Evolutionary conservation across 805 yeast genomes (phyloP).

Genomic region (Wickerhamomyces chambardii): DNA sequence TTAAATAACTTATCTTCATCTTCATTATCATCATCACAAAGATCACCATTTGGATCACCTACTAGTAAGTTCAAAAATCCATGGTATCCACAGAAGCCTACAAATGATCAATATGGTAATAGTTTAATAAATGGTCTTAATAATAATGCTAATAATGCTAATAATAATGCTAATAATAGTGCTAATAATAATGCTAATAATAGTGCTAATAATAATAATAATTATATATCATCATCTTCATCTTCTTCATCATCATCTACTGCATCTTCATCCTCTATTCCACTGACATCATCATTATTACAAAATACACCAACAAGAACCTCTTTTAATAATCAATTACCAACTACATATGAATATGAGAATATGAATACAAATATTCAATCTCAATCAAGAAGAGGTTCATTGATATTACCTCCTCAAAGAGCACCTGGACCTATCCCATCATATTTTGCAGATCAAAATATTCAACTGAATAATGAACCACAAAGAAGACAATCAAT

Average conservation of each 20-base stretch:
- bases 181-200: constrained; percentile 1
- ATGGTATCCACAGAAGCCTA: constrained; percentile 14
- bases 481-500: constrained; percentile 27
- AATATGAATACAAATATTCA: constrained; percentile 8
- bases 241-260: constrained; percentile 1
- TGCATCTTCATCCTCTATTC: neutral
- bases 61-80: constrained; percentile 19
- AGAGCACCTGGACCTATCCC: constrained; percentile 35
- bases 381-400: constrained; percentile 12
- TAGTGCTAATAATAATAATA: neutral
- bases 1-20: neutral
- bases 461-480: constrained; percentile 16
- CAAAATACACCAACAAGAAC: constrained; percentile 12
- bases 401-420: constrained; percentile 30
- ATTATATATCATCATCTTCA: neutral
- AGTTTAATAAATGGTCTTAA: no score
- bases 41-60: constrained; percentile 19
- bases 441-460: constrained; percentile 21
- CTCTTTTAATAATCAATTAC: constrained; percentile 26
- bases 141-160: no score
- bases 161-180: no score
- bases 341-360: constrained; percentile 40
- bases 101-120: no score
- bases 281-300: constrained; percentile 1
- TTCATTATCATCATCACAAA: neutral